Evolutionary conservation across 129 eudicot species (phyloP), one percentile per base, ranked within the genome.

Genomic region (Scalesia atractyloides): DNA sequence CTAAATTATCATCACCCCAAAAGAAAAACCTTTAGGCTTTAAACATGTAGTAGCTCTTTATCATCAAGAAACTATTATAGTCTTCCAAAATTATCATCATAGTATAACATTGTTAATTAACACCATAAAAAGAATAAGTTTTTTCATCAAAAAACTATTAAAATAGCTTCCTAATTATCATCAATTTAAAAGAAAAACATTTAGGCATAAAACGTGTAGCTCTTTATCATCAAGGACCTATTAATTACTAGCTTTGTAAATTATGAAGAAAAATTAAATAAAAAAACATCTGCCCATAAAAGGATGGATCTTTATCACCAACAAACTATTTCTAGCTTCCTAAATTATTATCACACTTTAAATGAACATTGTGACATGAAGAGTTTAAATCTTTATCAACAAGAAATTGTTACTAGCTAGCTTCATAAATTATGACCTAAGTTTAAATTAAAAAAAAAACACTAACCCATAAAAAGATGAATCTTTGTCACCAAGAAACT

Each of bases 131-230:
- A n/a, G n/a, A n/a, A n/a, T n/a, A n/a, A n/a, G n/a, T n/a, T 48
- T 20, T 52, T 52, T 30, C 10, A 49, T 53, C 68, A 69, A 62
- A 56, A 80, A 48, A 67, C 15, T 9, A 52, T 52, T 63, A 15
- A 18, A 0, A 41, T 67, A 73, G 51, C 60, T 68, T 53, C 4
- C 0, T 13, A 74, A 49, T 13, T n/a, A 64, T 69, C 13, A 17
- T 41, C 26, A 44, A 3, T 14, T 5, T 7, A 34, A 63, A 34
- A 39, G 44, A 37, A 34, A 16, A 26, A 44, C 30, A 37, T 37
- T 58, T 56, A n/a, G 14, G 15, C 24, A 26, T 48, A 5, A 10
- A 26, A 48, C 13, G 20, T 30, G 19, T 33, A n/a, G n/a, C 46
- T 70, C 37, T 48, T 20, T 52, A 60, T 30, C 10, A 49, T 53